These are phyloP conservation scores for Holtermannia corniformis DNA, from an alignment of 768 basidiomycete species.

Conservation along the genomic window DNA sequence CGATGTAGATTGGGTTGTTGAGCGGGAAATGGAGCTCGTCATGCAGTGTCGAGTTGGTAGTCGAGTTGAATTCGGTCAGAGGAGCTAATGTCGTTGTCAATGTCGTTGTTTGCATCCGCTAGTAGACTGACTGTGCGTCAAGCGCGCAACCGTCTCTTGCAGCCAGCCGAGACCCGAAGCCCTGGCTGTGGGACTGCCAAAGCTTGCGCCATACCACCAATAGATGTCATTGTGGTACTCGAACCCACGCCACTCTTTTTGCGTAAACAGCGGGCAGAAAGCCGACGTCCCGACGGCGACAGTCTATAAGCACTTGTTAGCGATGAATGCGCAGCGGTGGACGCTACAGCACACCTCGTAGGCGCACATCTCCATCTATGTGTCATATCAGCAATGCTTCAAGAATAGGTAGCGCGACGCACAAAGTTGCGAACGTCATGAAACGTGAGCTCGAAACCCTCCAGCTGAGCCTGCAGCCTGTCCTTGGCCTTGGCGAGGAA, in stretches of 20 bases:
- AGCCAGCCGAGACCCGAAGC: conserved; percentile 41
- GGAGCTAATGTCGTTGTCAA: conserved; percentile 27
- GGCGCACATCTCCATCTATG: conserved; percentile 35
- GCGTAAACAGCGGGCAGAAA: conserved; percentile 82
- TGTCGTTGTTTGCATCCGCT: neutral
- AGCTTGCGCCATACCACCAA: conserved; percentile 53
- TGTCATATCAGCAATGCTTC: neutral
- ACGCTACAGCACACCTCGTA: conserved; percentile 32
- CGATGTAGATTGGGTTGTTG: conserved; percentile 40
- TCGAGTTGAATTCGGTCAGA: conserved; percentile 51
- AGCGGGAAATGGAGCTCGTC: conserved; percentile 45
- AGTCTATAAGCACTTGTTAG: conserved; percentile 47
- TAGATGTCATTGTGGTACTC: conserved; percentile 53
- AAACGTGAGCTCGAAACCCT: conserved; percentile 28
- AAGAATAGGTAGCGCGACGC: conserved; percentile 1
- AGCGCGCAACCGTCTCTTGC: conserved; percentile 34
- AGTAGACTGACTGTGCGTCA: conserved; percentile 30
- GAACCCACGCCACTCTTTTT: conserved; percentile 89
- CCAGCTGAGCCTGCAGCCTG: conserved; percentile 48
- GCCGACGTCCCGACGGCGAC: conserved; percentile 84
- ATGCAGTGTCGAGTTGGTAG: conserved; percentile 74
- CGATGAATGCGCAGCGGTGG: conserved; percentile 6
- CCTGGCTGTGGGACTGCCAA: conserved; percentile 69
- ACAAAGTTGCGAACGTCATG: conserved; percentile 33
- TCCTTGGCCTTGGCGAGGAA: conserved; percentile 61